Evolutionary conservation across 129 eudicot genomes (phyloP).

Genomic region (Logfia minima): DNA sequence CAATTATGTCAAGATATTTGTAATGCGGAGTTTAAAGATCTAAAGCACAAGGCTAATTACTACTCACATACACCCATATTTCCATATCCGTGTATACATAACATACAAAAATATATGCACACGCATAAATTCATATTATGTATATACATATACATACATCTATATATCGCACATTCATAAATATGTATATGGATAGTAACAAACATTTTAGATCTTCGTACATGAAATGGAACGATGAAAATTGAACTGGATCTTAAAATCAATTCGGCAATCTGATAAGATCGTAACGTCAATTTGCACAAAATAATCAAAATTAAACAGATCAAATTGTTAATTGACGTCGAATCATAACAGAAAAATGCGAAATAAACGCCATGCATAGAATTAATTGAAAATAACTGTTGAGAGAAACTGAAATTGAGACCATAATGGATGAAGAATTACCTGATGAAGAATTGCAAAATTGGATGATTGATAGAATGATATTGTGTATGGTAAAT

Average conservation of each 20-base stretch:
- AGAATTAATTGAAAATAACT: neutral
- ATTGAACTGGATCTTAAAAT: constrained; percentile 19
- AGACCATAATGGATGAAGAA: neutral
- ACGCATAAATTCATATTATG: no score
- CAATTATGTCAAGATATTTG: neutral
- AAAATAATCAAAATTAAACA: neutral
- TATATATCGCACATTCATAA: neutral
- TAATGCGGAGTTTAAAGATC: neutral
- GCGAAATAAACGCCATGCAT: constrained; percentile 23
- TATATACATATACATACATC: no score
- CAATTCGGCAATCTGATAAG: neutral
- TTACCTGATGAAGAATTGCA: no score
- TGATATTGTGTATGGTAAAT: constrained; percentile 17
- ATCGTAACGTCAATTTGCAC: constrained; percentile 7
- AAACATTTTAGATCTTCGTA: constrained; percentile 9
- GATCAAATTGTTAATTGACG: constrained; percentile 16
- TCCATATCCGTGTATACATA: no score
- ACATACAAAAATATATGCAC: no score
- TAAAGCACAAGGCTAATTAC: neutral
- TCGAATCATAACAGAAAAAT: neutral
- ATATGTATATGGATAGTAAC: neutral
- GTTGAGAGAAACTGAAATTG: constrained; percentile 4
- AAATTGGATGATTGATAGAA: no score
- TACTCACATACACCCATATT: no score
- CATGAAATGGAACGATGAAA: neutral